Percentiles rank a stretch among this genome's conserved stretches.
Evolutionary conservation across 805 yeast species (phyloP).

Genomic region (Blastobotrys terrestris): DNA sequence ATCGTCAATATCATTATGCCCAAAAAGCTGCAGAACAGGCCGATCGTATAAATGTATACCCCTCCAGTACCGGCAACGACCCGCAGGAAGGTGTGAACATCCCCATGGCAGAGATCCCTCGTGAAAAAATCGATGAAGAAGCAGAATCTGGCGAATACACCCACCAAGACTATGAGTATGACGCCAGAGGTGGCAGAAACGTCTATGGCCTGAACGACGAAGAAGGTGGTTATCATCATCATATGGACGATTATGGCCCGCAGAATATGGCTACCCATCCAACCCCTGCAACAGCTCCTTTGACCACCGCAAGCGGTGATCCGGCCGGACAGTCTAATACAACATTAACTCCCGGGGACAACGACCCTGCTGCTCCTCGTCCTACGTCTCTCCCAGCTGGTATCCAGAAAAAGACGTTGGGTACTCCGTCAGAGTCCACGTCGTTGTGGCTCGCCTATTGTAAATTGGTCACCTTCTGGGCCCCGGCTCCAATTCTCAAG

Average conservation of each 20-base stretch:
- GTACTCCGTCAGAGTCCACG: conserved; percentile 14
- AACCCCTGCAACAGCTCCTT: neutral
- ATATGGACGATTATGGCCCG: conserved; percentile 6
- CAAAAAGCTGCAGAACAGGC: conserved; percentile 65
- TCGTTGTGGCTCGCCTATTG: conserved; percentile 80
- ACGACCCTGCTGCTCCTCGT: conserved; percentile 1
- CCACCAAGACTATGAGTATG: conserved; percentile 1
- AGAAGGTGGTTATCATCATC: conserved; percentile 15
- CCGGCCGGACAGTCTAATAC: neutral
- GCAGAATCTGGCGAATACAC: conserved; percentile 9
- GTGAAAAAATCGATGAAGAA: conserved; percentile 12
- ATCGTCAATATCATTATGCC: conserved; percentile 73
- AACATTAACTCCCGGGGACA: neutral
- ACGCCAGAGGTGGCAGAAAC: conserved; percentile 40
- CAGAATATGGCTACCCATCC: neutral
- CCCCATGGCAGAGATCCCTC: conserved; percentile 15
- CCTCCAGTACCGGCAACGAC: conserved; percentile 68
- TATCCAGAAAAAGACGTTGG: neutral
- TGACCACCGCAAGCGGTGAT: neutral
- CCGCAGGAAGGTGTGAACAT: conserved; percentile 33
- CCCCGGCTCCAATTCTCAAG: conserved; percentile 66
- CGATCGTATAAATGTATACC: conserved; percentile 55
- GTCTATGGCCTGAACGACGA: conserved; percentile 61
- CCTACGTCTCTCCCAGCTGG: neutral
- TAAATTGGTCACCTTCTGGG: conserved; percentile 81